phyloP scores from a whole-genome alignment of 306 rosid genomes.

The Hippophae tibetana region DNA sequence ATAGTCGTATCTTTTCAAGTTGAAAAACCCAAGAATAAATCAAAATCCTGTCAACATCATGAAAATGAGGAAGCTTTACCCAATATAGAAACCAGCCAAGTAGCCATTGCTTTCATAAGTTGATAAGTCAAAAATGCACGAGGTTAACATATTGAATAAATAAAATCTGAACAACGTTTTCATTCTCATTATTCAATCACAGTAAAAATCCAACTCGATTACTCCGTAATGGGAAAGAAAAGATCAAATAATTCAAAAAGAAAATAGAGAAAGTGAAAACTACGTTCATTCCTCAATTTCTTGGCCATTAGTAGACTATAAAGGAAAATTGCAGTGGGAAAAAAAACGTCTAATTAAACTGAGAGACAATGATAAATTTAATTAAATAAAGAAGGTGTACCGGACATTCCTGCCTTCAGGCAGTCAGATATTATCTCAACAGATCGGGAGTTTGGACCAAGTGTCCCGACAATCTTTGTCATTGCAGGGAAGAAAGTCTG shows the following conservation, averaged over 20 bases:
- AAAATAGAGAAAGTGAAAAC: not conserved
- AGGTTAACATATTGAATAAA: no score
- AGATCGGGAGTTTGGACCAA: constrained; percentile 69
- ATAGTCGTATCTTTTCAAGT: not conserved
- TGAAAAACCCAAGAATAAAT: not conserved
- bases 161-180: no score
- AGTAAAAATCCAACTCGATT: not conserved
- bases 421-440: constrained; percentile 57
- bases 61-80: not conserved
- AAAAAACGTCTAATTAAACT: not conserved
- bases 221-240: not conserved
- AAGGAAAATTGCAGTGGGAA: not conserved
- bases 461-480: constrained; percentile 88
- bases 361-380: not conserved
- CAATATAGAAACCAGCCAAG: not conserved
- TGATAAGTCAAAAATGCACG: not conserved
- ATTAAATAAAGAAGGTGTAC: constrained; percentile 25
- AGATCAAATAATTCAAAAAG: not conserved
- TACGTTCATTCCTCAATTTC: not conserved
- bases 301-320: not conserved
- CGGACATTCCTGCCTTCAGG: constrained; percentile 85
- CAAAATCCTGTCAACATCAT: not conserved
- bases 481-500: constrained; percentile 72
- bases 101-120: not conserved
- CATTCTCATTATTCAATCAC: not conserved